These are phyloP conservation scores for Catharanthus roseus DNA, from an alignment of 257 asterid species.

Conservation along the genomic window DNA sequence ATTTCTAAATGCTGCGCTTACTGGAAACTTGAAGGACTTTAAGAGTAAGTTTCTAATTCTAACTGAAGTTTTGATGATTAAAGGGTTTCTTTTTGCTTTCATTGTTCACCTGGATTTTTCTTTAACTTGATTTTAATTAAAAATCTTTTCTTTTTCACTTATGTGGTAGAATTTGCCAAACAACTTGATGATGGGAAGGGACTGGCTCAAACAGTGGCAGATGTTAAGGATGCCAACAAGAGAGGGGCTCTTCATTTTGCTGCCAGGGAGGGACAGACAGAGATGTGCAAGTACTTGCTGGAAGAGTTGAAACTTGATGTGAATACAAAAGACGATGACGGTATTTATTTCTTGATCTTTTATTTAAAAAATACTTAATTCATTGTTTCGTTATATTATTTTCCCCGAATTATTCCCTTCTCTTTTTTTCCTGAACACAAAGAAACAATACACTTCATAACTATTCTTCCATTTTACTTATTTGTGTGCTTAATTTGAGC, in stretches of 20 bases:
- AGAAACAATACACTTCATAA: no score
- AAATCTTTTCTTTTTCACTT: conserved; percentile 6
- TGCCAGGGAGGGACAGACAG: conserved; percentile 86
- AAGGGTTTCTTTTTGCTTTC: neutral
- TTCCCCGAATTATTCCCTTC: neutral
- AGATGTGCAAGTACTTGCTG: conserved; percentile 79
- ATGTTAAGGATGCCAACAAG: conserved; percentile 91
- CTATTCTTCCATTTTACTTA: no score
- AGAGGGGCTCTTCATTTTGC: conserved; percentile 96
- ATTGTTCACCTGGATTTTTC: neutral
- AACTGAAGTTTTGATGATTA: neutral
- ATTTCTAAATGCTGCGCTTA: conserved; percentile 68
- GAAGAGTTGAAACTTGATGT: conserved; percentile 84
- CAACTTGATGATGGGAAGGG: conserved; percentile 88
- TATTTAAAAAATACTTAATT: no score
- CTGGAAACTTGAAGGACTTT: conserved; percentile 63
- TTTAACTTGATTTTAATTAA: neutral
- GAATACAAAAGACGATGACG: conserved; percentile 77
- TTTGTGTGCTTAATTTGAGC: no score
- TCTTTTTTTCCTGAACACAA: no score
- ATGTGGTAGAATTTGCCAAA: conserved; percentile 48
- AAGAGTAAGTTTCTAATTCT: conserved; percentile 44
- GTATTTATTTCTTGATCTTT: conserved; percentile 23
- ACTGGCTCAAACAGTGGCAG: conserved; percentile 55
- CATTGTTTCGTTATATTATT: neutral